These are phyloP conservation scores for Bothriochloa decipiens DNA, from an alignment of 176 grass and related monocot genomes.

Conservation along the genomic window DNA sequence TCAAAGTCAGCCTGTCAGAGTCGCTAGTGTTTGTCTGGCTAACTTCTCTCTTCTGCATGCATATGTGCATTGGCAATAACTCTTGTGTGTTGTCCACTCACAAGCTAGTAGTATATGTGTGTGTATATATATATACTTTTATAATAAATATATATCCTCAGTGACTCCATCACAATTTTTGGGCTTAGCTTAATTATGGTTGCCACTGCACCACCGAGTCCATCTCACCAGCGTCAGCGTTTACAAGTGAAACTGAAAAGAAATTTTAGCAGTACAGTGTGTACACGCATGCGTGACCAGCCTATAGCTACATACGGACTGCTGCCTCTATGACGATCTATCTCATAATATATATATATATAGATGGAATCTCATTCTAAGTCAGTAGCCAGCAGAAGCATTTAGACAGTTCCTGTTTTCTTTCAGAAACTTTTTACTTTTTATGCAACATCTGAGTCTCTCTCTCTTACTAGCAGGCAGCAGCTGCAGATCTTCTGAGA, in stretches of 20 bases:
- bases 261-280: background rate
- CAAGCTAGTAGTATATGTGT: background rate
- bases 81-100: background rate
- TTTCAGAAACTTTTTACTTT: conserved; percentile 36
- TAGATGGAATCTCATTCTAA: conserved; percentile 31
- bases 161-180: background rate
- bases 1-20: background rate
- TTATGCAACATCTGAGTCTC: conserved; percentile 4
- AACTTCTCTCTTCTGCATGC: background rate
- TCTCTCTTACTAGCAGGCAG: background rate
- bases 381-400: background rate
- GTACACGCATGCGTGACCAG: background rate
- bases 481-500: conserved; percentile 20
- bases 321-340: background rate
- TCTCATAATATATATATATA: background rate
- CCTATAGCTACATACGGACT: background rate
- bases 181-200: background rate
- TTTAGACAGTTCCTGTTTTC: conserved; percentile 9
- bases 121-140: background rate
- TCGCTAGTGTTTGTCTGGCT: background rate
- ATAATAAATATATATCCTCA: background rate
- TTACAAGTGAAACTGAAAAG: background rate
- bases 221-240: background rate
- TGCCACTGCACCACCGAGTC: background rate
- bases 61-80: too few relatives aligned